Evolutionary conservation across 2,329 filamentous ascomycete genomes (phyloP).

Genomic region (Paecilomyces sp.): DNA sequence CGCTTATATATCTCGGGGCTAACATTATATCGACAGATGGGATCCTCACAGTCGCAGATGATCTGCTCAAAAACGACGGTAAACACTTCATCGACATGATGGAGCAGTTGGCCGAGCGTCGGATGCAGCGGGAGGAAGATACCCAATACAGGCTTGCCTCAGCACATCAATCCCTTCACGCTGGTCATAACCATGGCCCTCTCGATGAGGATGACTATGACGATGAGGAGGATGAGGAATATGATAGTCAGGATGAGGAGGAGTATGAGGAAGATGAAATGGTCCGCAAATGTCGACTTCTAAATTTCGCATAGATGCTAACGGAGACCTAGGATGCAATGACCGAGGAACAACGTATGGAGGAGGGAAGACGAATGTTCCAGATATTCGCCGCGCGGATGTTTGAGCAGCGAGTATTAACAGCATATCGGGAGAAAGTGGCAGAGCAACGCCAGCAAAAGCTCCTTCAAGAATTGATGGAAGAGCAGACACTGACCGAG

Average conservation of each 20-base stretch:
- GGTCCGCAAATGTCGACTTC: slow-evolving; percentile 32
- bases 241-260: slow-evolving; percentile 57
- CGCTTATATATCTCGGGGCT: neutral
- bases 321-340: slow-evolving; percentile 66
- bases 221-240: slow-evolving; percentile 70
- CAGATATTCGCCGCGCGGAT: slow-evolving; percentile 98
- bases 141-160: slow-evolving; percentile 61
- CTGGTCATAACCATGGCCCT: slow-evolving; percentile 68
- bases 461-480: slow-evolving; percentile 82
- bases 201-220: slow-evolving; percentile 69
- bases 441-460: slow-evolving; percentile 85
- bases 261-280: slow-evolving; percentile 61
- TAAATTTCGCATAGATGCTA: slow-evolving; percentile 30
- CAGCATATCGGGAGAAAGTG: slow-evolving; percentile 96
- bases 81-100: slow-evolving; percentile 99
- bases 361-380: slow-evolving; percentile 96
- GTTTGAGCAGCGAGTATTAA: slow-evolving; percentile 96
- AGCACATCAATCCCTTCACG: slow-evolving; percentile 54
- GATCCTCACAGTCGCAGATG: slow-evolving; percentile 96
- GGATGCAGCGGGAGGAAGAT: slow-evolving; percentile 95
- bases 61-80: slow-evolving; percentile 96
- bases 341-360: slow-evolving; percentile 98
- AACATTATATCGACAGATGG: slow-evolving; percentile 52
- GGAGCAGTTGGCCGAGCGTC: slow-evolving; percentile 94
- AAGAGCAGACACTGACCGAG: slow-evolving; percentile 69